Evolutionary conservation across 768 basidiomycete species (phyloP).

Genomic region (Tricholoma sp.): DNA sequence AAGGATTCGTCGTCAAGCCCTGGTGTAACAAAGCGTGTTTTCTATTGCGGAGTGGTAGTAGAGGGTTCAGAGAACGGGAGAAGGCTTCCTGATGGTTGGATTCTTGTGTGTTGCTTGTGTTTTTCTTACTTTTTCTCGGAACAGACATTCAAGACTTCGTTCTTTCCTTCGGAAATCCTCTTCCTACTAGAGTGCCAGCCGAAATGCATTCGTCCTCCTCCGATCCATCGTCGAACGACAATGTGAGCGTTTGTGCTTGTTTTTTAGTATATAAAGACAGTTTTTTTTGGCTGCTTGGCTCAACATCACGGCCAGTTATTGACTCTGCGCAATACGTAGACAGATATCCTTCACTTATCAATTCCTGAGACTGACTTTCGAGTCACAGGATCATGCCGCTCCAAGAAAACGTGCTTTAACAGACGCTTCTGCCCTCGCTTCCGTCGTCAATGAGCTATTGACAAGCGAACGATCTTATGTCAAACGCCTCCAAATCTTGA

Average conservation of each 20-base stretch:
- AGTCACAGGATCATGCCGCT: conserved; percentile 30
- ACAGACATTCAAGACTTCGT: conserved; percentile 78
- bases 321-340: neutral
- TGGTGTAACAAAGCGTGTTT: conserved; percentile 69
- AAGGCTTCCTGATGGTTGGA: conserved; percentile 60
- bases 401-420: conserved; percentile 59
- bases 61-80: conserved; percentile 74
- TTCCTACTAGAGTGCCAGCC: conserved; percentile 47
- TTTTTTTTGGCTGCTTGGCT: neutral
- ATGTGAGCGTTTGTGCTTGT: conserved; percentile 35
- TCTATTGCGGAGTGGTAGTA: conserved; percentile 87
- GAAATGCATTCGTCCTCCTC: conserved; percentile 41
- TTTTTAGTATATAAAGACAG: neutral
- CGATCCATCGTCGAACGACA: conserved; percentile 30
- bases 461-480: conserved; percentile 89
- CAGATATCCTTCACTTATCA: neutral
- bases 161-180: conserved; percentile 66
- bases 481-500: conserved; percentile 74
- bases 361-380: neutral
- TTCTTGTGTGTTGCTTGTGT: conserved; percentile 8
- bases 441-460: conserved; percentile 82
- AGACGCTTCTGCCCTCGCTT: conserved; percentile 59
- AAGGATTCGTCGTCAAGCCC: conserved; percentile 31
- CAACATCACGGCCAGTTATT: neutral
- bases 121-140: conserved; percentile 7